These are phyloP conservation scores for Drosera spatulata DNA, from an alignment of 179 eudicot species.

Conservation along the genomic window DNA sequence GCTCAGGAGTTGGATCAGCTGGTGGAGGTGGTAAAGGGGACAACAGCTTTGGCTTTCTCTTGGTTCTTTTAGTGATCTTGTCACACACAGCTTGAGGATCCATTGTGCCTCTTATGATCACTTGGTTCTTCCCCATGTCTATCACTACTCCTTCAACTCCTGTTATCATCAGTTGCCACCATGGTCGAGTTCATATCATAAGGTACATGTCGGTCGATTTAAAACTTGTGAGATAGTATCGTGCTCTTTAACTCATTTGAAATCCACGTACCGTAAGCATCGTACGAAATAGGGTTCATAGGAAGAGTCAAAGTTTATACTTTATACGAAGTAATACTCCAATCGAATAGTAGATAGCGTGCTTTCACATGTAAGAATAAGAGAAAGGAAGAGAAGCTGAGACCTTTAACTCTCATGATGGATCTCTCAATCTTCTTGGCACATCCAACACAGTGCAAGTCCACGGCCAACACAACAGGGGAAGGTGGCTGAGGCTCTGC, in stretches of 20 bases:
- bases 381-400: not conserved
- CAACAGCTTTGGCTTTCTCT: constrained; percentile 61
- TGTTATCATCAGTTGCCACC: too few species aligned
- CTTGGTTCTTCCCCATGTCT: constrained; percentile 66
- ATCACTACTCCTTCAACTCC: constrained; percentile 77
- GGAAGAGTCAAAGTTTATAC: too few species aligned
- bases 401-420: constrained; percentile 71
- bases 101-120: constrained; percentile 75
- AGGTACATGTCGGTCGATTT: too few species aligned
- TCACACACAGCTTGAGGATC: constrained; percentile 78
- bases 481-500: constrained; percentile 40
- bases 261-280: too few species aligned
- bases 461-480: constrained; percentile 67
- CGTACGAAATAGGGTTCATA: too few species aligned
- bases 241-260: too few species aligned
- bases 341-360: too few species aligned
- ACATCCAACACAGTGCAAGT: constrained; percentile 95
- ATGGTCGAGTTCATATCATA: too few species aligned
- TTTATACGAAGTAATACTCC: too few species aligned
- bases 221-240: too few species aligned
- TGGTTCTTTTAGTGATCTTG: constrained; percentile 62
- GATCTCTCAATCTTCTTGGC: constrained; percentile 83
- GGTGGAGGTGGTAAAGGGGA: constrained; percentile 92
- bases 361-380: too few species aligned
- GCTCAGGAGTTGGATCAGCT: constrained; percentile 68